Conservation (phyloP, 2,329 filamentous ascomycete species). For the Diplocarpon rosae region DNA sequence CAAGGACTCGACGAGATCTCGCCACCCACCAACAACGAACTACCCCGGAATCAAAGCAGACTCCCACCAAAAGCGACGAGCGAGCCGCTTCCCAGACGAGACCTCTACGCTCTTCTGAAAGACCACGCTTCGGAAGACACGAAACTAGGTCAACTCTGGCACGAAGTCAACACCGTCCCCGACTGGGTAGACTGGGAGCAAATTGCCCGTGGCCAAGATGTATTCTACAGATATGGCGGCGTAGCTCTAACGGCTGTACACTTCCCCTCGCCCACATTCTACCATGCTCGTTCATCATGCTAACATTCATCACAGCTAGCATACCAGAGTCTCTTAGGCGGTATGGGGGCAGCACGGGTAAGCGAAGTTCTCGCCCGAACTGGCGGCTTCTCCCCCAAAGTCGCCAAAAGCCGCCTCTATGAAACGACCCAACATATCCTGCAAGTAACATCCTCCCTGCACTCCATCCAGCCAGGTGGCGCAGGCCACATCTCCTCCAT, state of each 20-base stretch:
- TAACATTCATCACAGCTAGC: constrained; percentile 22
- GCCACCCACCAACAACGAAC: constrained; percentile 29
- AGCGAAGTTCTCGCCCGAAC: constrained; percentile 66
- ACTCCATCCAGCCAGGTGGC: constrained; percentile 57
- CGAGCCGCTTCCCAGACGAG: constrained; percentile 32
- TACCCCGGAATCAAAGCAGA: constrained; percentile 21
- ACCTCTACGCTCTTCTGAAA: constrained; percentile 52
- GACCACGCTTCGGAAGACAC: constrained; percentile 46
- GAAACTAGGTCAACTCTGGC: constrained; percentile 48
- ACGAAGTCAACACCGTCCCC: constrained; percentile 54
- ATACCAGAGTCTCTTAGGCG: constrained; percentile 55
- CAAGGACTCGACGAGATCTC: constrained; percentile 48
- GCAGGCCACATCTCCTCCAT: constrained; percentile 54
- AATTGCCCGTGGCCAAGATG: constrained; percentile 60
- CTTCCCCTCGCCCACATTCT: background rate
- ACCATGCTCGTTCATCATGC: background rate
- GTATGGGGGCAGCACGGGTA: constrained; percentile 61
- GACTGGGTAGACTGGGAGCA: constrained; percentile 72
- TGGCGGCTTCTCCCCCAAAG: constrained; percentile 59
- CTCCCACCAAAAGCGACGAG: constrained; percentile 30
- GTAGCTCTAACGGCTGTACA: constrained; percentile 48
- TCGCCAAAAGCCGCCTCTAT: constrained; percentile 53
- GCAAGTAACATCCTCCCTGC: constrained; percentile 54
- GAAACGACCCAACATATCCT: constrained; percentile 70
- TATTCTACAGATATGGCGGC: constrained; percentile 67